phyloP scores from a whole-genome alignment of 129 eudicot species.

The Lonicera japonica region DNA sequence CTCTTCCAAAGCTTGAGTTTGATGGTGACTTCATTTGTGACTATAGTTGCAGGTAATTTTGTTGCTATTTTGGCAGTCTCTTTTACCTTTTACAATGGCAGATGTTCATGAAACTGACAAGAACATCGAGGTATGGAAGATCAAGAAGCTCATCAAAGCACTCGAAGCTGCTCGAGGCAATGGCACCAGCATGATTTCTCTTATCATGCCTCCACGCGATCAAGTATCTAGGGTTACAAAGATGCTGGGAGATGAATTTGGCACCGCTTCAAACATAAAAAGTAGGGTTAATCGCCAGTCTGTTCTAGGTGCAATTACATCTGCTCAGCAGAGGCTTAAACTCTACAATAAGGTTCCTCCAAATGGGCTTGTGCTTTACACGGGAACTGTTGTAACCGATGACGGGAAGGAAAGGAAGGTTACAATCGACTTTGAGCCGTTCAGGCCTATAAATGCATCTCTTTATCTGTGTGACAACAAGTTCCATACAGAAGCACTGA shows the following conservation, averaged over 20 bases:
- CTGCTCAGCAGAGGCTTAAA: constrained; percentile 38
- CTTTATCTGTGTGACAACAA: constrained; percentile 44
- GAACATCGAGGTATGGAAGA: constrained; percentile 38
- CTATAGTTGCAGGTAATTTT: constrained; percentile 8
- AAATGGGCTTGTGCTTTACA: constrained; percentile 37
- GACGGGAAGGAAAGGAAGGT: constrained; percentile 42
- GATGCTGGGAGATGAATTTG: constrained; percentile 39
- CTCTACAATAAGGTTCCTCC: constrained; percentile 37
- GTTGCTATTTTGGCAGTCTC: constrained; percentile 1
- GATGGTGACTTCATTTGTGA: too few relatives aligned
- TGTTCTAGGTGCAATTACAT: constrained; percentile 36
- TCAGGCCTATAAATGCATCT: constrained; percentile 31
- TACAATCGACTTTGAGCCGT: constrained; percentile 35
- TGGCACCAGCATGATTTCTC: constrained; percentile 49
- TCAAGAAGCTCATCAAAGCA: constrained; percentile 36
- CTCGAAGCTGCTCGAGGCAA: constrained; percentile 40
- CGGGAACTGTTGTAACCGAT: constrained; percentile 33
- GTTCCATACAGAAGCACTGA: constrained; percentile 43
- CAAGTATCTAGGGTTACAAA: constrained; percentile 36
- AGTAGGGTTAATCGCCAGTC: constrained; percentile 43
- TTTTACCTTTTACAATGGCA: constrained; percentile 10
- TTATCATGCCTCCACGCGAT: constrained; percentile 41
- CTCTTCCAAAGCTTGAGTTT: neutral
- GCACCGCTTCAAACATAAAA: constrained; percentile 38
- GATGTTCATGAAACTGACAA: constrained; percentile 30